These are phyloP conservation scores for Aspergillus incahuasiensis DNA, from an alignment of 495 filamentous ascomycete species.

Conservation along the genomic window DNA sequence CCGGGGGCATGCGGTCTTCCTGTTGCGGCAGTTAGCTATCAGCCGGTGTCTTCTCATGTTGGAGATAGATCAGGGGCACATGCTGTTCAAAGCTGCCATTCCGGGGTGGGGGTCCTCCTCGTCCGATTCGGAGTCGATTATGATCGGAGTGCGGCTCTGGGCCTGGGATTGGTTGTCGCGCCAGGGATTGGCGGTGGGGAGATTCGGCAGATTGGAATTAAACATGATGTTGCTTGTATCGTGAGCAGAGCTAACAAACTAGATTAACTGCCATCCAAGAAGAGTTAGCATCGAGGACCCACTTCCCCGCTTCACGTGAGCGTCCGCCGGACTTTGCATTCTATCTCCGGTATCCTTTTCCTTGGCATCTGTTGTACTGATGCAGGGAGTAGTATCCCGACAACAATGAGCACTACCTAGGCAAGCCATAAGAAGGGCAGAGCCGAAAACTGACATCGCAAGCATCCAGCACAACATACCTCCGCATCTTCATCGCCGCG, in stretches of 20 bases:
- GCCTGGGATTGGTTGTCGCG: neutral
- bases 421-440: neutral
- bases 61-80: neutral
- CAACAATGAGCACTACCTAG: too few relatives aligned
- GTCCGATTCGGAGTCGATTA: neutral
- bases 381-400: too few relatives aligned
- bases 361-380: too few relatives aligned
- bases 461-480: slow-evolving; percentile 25
- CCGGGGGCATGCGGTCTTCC: neutral
- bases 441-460: slow-evolving; percentile 21
- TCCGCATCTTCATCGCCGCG: slow-evolving; percentile 28
- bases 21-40: neutral
- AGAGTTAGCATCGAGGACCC: neutral
- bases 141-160: neutral
- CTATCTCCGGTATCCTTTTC: too few relatives aligned
- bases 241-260: neutral
- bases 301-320: slow-evolving; percentile 4
- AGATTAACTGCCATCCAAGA: neutral
- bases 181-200: neutral
- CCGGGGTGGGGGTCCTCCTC: neutral
- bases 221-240: neutral
- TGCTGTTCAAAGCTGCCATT: neutral
- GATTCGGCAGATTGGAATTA: neutral
- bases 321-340: neutral
- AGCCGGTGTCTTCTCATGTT: neutral